Conservation (phyloP, 2,329 filamentous ascomycete species). For the Colletotrichum spaethianum region DNA sequence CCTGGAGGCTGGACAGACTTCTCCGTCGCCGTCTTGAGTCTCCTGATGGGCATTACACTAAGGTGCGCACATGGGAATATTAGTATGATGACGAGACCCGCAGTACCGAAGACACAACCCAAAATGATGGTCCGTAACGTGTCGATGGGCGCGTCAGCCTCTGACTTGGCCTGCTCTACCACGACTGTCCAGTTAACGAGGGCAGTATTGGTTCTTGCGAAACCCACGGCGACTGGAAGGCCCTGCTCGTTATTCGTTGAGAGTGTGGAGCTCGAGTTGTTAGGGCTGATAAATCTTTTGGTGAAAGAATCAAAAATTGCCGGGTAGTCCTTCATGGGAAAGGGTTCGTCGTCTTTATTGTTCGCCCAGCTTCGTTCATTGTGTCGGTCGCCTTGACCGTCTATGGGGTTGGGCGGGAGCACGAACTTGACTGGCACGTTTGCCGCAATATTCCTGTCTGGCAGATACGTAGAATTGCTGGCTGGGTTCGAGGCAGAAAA, state of each 20-base stretch:
- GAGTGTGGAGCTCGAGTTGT: constrained; percentile 79
- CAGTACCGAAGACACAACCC: constrained; percentile 87
- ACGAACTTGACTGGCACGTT: constrained; percentile 69
- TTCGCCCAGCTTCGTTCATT: constrained; percentile 57
- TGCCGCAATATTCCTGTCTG: constrained; percentile 55
- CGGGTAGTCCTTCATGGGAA: constrained; percentile 73
- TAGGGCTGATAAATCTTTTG: constrained; percentile 62
- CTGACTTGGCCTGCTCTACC: constrained; percentile 80
- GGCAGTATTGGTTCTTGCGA: constrained; percentile 75
- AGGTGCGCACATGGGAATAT: constrained; percentile 86
- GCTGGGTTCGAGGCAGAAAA: constrained; percentile 64
- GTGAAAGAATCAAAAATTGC: constrained; percentile 74
- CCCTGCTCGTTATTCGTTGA: constrained; percentile 81
- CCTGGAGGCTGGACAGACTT: constrained; percentile 79
- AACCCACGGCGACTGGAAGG: constrained; percentile 82
- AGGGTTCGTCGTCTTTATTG: constrained; percentile 61
- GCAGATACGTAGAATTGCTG: constrained; percentile 62
- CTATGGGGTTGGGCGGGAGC: constrained; percentile 65
- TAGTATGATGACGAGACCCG: constrained; percentile 79
- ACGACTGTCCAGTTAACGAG: constrained; percentile 88
- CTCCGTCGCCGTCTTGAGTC: constrained; percentile 81
- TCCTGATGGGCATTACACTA: constrained; percentile 83
- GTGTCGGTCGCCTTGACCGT: constrained; percentile 64
- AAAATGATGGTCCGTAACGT: constrained; percentile 85
- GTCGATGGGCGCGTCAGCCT: constrained; percentile 83